These are phyloP conservation scores for Talaromyces sp. DNA, from an alignment of 2,329 filamentous ascomycete species.

Conservation along the genomic window DNA sequence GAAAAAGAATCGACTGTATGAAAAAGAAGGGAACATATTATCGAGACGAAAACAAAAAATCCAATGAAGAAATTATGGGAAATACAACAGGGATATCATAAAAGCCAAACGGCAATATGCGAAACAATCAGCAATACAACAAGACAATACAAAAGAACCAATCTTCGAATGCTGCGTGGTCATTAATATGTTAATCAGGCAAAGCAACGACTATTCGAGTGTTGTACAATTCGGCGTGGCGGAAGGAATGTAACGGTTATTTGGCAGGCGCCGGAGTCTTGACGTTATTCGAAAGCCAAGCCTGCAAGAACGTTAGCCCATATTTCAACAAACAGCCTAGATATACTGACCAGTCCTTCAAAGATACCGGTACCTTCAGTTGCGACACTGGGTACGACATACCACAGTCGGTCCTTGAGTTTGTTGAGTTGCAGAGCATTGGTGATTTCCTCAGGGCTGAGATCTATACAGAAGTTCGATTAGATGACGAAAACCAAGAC, in stretches of 20 bases:
- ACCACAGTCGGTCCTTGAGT: slow-evolving; percentile 79
- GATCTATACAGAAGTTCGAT: slow-evolving; percentile 46
- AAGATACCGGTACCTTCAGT: slow-evolving; percentile 75
- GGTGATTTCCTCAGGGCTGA: slow-evolving; percentile 75
- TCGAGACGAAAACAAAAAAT: not conserved
- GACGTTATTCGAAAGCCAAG: slow-evolving; percentile 80
- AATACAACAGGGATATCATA: slow-evolving; percentile 44
- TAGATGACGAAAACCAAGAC: not conserved
- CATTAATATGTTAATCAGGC: slow-evolving; percentile 37
- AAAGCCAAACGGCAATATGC: slow-evolving; percentile 23
- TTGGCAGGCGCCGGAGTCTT: slow-evolving; percentile 50
- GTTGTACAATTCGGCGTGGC: slow-evolving; percentile 31
- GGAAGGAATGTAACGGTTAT: slow-evolving; percentile 20
- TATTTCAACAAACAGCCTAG: slow-evolving; percentile 10
- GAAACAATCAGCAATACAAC: slow-evolving; percentile 21
- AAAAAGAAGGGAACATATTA: not conserved
- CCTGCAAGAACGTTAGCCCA: slow-evolving; percentile 32
- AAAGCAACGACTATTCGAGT: slow-evolving; percentile 26
- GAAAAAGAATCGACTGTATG: not conserved
- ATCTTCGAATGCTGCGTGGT: slow-evolving; percentile 32
- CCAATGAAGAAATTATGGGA: slow-evolving; percentile 16
- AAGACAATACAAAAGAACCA: slow-evolving; percentile 24
- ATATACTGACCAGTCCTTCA: slow-evolving; percentile 61
- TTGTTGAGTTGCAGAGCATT: slow-evolving; percentile 69
- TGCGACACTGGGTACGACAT: slow-evolving; percentile 76